These are phyloP conservation scores for Anisogramma anomala DNA, from an alignment of 2,329 filamentous ascomycete species.

Conservation along the genomic window DNA sequence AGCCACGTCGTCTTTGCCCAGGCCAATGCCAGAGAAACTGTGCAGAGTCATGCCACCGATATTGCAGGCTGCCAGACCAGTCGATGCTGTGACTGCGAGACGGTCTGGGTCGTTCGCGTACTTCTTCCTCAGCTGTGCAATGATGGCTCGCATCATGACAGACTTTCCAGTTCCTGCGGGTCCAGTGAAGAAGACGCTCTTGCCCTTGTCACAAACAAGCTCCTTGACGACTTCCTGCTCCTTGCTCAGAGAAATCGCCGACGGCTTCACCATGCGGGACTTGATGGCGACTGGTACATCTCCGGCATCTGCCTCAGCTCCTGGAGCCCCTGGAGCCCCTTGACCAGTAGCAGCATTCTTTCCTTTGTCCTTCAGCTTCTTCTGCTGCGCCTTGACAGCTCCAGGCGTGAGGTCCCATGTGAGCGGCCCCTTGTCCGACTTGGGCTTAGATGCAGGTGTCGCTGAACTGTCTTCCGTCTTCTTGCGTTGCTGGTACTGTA, in stretches of 20 bases:
- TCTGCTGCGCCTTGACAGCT: conserved; percentile 66
- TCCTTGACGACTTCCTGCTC: conserved; percentile 79
- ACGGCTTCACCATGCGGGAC: conserved; percentile 28
- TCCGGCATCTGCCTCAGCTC: conserved; percentile 29
- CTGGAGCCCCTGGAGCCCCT: conserved; percentile 10
- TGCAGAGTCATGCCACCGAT: conserved; percentile 92
- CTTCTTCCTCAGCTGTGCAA: conserved; percentile 66
- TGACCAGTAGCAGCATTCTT: no score
- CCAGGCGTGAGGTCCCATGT: conserved; percentile 67
- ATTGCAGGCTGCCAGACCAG: conserved; percentile 90
- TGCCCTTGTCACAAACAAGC: conserved; percentile 64
- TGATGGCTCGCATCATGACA: conserved; percentile 86
- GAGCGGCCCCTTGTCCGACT: conserved; percentile 25
- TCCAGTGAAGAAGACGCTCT: conserved; percentile 96
- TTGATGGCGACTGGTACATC: conserved; percentile 35
- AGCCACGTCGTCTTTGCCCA: conserved; percentile 78
- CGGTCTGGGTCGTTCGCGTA: conserved; percentile 66
- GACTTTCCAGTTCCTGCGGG: conserved; percentile 96
- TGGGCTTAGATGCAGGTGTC: conserved; percentile 23
- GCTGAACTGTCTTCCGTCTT: conserved; percentile 19
- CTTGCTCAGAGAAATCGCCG: conserved; percentile 61
- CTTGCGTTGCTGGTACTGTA: conserved; percentile 23
- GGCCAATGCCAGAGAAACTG: conserved; percentile 88
- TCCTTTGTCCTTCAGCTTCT: conserved; percentile 54
- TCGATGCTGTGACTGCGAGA: conserved; percentile 89